Evolutionary conservation across 2,329 filamentous ascomycete species (phyloP).

Genomic region (Xylaria sp.): DNA sequence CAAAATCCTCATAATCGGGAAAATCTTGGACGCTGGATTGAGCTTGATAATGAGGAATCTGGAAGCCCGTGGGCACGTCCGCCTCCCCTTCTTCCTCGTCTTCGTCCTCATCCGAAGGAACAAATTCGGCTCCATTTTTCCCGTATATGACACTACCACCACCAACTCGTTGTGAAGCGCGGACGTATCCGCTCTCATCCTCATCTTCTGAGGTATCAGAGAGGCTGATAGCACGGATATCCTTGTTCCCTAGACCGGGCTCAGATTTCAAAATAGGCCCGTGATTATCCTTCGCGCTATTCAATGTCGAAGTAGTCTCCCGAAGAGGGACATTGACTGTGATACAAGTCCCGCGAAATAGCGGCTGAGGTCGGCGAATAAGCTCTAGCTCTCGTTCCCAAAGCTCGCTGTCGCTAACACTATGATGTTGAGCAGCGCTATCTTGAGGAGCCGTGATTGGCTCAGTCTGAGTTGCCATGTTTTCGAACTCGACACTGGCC

Average conservation of each 20-base stretch:
- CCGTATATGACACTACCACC: slow-evolving; percentile 2
- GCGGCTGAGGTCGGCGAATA: slow-evolving; percentile 30
- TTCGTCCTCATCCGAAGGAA: neutral
- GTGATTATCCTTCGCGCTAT: neutral
- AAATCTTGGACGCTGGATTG: neutral
- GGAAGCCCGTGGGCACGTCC: neutral
- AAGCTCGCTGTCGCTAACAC: slow-evolving; percentile 14
- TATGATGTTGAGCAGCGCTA: neutral
- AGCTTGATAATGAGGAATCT: neutral
- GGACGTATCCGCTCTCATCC: neutral
- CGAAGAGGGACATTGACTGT: slow-evolving; percentile 26
- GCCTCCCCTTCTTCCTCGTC: neutral
- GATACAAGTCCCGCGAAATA: slow-evolving; percentile 2
- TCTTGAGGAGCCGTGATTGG: neutral
- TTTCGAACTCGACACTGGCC: neutral
- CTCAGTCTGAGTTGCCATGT: slow-evolving; percentile 23
- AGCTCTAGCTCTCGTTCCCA: slow-evolving; percentile 32
- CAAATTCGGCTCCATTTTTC: neutral
- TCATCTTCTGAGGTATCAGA: slow-evolving; percentile 29
- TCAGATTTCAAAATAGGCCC: neutral
- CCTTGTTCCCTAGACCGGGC: neutral
- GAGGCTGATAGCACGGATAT: slow-evolving; percentile 9
- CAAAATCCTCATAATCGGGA: slow-evolving; percentile 2
- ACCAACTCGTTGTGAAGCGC: slow-evolving; percentile 16
- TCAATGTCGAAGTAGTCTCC: neutral